Evolutionary conservation across 73 alveolate genomes (phyloP), one percentile per base, ranked within the genome.

Genomic region (Paraurostyla sp.): DNA sequence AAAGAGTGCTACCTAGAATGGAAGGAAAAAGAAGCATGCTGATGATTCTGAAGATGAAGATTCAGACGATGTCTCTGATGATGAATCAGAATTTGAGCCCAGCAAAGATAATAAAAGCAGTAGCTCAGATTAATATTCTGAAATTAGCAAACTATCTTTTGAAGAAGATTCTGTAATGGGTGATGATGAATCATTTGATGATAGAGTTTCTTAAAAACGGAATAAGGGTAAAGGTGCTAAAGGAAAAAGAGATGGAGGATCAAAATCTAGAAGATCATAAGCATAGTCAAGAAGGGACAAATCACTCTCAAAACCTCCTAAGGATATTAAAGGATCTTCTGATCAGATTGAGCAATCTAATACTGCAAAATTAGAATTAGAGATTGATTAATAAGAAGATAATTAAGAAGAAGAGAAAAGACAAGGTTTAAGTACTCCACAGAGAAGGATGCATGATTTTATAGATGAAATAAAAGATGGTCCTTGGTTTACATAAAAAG

Each of bases 401-500:
- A 16, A 35, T 9, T 35, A 9, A 25, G 13, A 65, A 7, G 82
- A 65, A 65, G 82, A 65, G 41, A 15, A 65, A 33, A 38, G 18
- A 22, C 18, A 40, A 38, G 58, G 58, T 1, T 38, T 65, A 6
- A 6, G 36, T 65, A 65, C 56, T 22, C 82, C 82, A 18, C 33
- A 73, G 27, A 48, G 86, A 48, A 40, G 38, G 2, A 73, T 73
- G 86, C 33, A 13, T 25, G 52, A 48, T 4, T 36, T 73, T 16
- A 36, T 73, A 45, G 86, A 81, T 4, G 43, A 29, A 16, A 56
- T 20, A 46, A 32, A 58, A 38, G 91, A 35, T 23, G 82, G 80
- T 23, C 91, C 91, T 3, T 81, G 91, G 91, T 81, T 81, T 57
- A 81, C 82, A 0, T 42, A 23, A 18, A 68, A 68, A 30, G 91